A percentile compares a stretch with the other conserved stretches of the same genome.
Conservation (phyloP, 1,139 yeast species). For the Kluyveromyces marxianus region DNA sequence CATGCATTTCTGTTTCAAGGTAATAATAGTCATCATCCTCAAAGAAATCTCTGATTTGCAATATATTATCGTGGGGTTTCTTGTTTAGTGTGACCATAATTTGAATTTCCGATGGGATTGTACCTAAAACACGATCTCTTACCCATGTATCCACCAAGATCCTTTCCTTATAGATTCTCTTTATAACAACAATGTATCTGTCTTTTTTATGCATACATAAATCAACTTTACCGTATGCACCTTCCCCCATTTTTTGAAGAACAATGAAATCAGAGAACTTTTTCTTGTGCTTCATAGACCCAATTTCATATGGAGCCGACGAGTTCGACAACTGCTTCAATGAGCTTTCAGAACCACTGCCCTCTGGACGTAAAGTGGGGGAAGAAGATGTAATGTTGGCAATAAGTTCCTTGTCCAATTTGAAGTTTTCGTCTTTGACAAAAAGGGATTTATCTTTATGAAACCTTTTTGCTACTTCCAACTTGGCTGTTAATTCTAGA, state of each 20-base stretch:
- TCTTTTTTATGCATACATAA: slow-evolving; percentile 58
- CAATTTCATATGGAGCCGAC: slow-evolving; percentile 33
- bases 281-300: slow-evolving; percentile 55
- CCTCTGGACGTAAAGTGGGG: neutral
- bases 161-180: slow-evolving; percentile 85
- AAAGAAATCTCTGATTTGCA: slow-evolving; percentile 79
- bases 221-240: slow-evolving; percentile 92
- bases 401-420: slow-evolving; percentile 24
- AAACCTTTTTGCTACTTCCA: slow-evolving; percentile 22
- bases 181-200: slow-evolving; percentile 64
- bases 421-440: slow-evolving; percentile 26
- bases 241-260: slow-evolving; percentile 81
- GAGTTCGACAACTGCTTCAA: neutral
- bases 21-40: slow-evolving; percentile 87
- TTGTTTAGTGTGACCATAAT: slow-evolving; percentile 72
- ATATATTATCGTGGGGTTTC: slow-evolving; percentile 79
- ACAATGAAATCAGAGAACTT: slow-evolving; percentile 63
- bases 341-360: no score
- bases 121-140: slow-evolving; percentile 80
- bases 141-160: slow-evolving; percentile 97
- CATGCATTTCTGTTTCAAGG: slow-evolving; percentile 85
- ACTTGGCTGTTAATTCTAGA: slow-evolving; percentile 16
- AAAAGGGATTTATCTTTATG: slow-evolving; percentile 26
- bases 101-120: slow-evolving; percentile 91
- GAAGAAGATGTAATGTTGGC: slow-evolving; percentile 20